phyloP scores from a whole-genome alignment of 2,329 filamentous ascomycete species.

The Aureobasidium uvarum region DNA sequence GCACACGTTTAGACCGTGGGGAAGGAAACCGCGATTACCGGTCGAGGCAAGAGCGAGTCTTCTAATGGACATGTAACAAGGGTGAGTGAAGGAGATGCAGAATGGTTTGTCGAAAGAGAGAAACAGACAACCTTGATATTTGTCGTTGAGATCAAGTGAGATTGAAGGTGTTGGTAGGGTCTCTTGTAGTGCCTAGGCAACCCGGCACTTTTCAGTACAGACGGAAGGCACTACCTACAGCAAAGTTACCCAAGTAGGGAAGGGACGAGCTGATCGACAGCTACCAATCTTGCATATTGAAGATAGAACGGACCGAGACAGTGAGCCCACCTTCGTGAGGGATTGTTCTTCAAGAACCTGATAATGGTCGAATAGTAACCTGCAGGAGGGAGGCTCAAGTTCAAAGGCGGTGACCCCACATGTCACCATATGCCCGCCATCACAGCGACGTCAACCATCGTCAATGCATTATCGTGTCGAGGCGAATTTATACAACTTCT shows the following conservation, averaged over 20 bases:
- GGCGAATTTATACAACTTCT: slow-evolving; percentile 1
- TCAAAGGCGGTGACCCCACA: slow-evolving; percentile 23
- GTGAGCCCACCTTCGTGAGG: background rate
- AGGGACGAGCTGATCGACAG: background rate
- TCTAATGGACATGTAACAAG: background rate
- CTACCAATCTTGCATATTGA: background rate
- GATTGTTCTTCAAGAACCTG: background rate
- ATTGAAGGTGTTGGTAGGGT: background rate
- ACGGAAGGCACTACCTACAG: background rate
- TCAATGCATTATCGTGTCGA: background rate
- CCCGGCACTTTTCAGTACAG: background rate
- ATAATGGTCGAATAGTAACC: background rate
- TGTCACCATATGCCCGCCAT: background rate
- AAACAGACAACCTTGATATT: background rate
- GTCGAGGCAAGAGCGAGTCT: background rate
- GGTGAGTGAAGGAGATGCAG: background rate
- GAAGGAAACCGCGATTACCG: background rate
- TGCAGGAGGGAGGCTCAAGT: background rate
- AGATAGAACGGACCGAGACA: background rate
- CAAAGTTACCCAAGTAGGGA: background rate
- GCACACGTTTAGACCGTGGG: slow-evolving; percentile 19
- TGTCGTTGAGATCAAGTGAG: background rate
- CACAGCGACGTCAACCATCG: slow-evolving; percentile 10
- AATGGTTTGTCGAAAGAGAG: too few species aligned
- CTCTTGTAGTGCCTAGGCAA: background rate